Percentiles rank a stretch among this genome's conserved stretches.
Evolutionary conservation across 768 basidiomycete genomes (phyloP).

Genomic region (Saitozyma sp.): DNA sequence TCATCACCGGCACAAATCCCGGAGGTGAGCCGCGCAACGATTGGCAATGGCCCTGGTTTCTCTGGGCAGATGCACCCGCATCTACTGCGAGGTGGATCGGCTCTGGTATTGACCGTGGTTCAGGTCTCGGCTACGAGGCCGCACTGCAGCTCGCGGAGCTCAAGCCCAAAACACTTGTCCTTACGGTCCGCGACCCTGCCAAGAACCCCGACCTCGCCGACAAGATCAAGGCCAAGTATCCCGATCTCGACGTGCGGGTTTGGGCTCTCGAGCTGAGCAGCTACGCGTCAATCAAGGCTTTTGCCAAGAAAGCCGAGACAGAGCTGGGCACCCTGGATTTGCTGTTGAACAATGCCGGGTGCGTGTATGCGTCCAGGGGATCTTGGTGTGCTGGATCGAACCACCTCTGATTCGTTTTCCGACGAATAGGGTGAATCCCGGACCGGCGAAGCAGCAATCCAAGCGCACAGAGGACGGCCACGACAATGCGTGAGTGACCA

Average conservation of each 20-base stretch:
- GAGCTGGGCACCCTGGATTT: conserved; percentile 13
- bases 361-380: neutral
- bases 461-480: too few relatives aligned
- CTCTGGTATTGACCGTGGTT: neutral
- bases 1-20: too few relatives aligned
- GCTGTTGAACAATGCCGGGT: conserved; percentile 31
- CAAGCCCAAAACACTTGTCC: conserved; percentile 15
- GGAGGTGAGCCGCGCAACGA: too few relatives aligned
- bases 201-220: conserved; percentile 6
- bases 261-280: conserved; percentile 13
- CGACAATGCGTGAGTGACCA: too few relatives aligned
- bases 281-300: conserved; percentile 14
- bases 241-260: conserved; percentile 9
- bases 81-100: too few relatives aligned
- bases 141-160: conserved; percentile 9
- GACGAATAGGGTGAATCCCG: too few relatives aligned
- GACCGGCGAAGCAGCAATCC: too few relatives aligned
- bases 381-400: neutral
- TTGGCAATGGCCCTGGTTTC: too few relatives aligned
- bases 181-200: conserved; percentile 17
- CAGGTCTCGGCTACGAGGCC: conserved; percentile 24
- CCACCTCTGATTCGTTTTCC: too few relatives aligned
- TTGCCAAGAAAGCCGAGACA: neutral
- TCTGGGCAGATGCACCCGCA: too few relatives aligned
- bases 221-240: conserved; percentile 5